Evolutionary conservation across 441 rosid species (phyloP).

Genomic region (Sinapis alba): DNA sequence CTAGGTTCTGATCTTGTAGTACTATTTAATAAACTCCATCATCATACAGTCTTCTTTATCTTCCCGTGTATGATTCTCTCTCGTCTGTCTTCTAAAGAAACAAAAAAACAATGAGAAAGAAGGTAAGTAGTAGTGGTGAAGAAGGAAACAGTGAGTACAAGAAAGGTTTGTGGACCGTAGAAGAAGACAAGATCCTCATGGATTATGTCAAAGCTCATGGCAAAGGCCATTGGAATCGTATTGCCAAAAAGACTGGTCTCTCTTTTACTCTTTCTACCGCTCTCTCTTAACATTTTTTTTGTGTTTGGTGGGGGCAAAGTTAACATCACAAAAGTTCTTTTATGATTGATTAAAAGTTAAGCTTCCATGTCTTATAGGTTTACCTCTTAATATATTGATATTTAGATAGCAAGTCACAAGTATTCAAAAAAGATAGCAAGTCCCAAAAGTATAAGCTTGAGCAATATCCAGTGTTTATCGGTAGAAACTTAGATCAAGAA

Average conservation of each 20-base stretch:
- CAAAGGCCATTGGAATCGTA: slow-evolving; percentile 61
- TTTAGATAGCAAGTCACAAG: too few species aligned
- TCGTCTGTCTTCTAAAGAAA: slow-evolving; percentile 2
- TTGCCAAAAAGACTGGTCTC: slow-evolving; percentile 58
- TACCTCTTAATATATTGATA: not conserved
- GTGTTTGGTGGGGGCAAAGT: not conserved
- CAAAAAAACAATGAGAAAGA: slow-evolving; percentile 37
- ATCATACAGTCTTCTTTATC: slow-evolving; percentile 19
- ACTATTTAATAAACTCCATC: slow-evolving; percentile 33
- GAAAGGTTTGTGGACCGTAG: slow-evolving; percentile 64
- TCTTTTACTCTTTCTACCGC: not conserved
- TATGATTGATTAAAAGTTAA: not conserved
- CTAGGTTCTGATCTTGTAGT: slow-evolving; percentile 30
- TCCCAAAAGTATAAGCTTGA: not conserved
- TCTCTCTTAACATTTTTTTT: slow-evolving; percentile 1
- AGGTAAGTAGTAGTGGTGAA: slow-evolving; percentile 27
- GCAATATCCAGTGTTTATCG: not conserved
- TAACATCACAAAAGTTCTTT: not conserved
- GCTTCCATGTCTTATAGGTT: not conserved
- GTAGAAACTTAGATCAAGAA: not conserved
- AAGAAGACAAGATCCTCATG: slow-evolving; percentile 63
- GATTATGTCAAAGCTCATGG: slow-evolving; percentile 61
- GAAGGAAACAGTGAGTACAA: slow-evolving; percentile 44
- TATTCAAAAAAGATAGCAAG: too few species aligned
- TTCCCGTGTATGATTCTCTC: slow-evolving; percentile 12